Percentiles rank a stretch among this genome's conserved stretches.
These are phyloP conservation scores for Rhododendron mucronatum DNA, from an alignment of 148 eudicot genomes.

Conservation along the genomic window DNA sequence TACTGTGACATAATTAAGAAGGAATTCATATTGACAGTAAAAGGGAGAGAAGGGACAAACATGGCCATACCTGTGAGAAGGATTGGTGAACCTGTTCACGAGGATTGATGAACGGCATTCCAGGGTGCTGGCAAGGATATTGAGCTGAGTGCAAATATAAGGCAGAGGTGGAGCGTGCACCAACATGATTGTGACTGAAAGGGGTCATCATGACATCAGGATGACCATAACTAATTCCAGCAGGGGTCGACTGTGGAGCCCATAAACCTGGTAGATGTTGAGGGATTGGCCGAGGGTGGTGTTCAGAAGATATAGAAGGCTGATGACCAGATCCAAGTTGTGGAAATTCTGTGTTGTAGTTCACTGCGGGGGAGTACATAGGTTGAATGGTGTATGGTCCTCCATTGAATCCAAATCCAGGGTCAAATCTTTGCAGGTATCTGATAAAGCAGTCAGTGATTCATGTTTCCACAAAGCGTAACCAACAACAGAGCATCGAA, in stretches of 20 bases:
- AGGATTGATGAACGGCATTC: slow-evolving; percentile 69
- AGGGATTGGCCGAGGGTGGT: slow-evolving; percentile 56
- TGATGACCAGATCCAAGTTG: slow-evolving; percentile 73
- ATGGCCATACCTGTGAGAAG: slow-evolving; percentile 54
- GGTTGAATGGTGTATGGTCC: slow-evolving; percentile 83
- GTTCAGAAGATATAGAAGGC: slow-evolving; percentile 60
- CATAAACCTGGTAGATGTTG: slow-evolving; percentile 63
- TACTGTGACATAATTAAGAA: background rate
- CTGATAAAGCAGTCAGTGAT: slow-evolving; percentile 27
- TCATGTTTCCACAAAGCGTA: background rate
- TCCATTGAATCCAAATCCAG: slow-evolving; percentile 91
- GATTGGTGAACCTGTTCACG: slow-evolving; percentile 76
- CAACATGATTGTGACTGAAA: slow-evolving; percentile 53
- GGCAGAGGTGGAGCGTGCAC: slow-evolving; percentile 58
- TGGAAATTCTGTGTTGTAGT: slow-evolving; percentile 94
- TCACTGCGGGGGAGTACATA: slow-evolving; percentile 76
- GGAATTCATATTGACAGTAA: background rate
- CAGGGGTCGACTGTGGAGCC: slow-evolving; percentile 61
- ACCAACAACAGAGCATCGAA: background rate
- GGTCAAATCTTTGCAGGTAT: slow-evolving; percentile 95
- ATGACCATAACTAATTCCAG: slow-evolving; percentile 66
- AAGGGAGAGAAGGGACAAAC: background rate
- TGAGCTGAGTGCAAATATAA: slow-evolving; percentile 74
- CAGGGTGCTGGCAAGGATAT: slow-evolving; percentile 70
- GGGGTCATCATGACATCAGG: slow-evolving; percentile 63